Conservation (phyloP, 2,329 filamentous ascomycete species). For the Sarocladium strictum region DNA sequence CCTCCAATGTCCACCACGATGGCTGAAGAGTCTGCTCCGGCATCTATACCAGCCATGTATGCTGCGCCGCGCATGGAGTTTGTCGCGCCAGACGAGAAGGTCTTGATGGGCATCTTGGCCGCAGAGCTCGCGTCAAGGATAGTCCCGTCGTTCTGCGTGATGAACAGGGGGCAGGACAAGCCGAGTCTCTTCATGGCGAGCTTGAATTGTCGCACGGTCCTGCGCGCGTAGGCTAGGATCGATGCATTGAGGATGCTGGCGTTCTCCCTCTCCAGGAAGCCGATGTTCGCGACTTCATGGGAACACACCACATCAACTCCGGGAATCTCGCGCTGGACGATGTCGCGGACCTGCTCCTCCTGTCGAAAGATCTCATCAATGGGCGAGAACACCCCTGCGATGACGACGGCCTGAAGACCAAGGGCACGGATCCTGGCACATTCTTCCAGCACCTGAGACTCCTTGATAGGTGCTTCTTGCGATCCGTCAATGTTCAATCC, state of each 20-base stretch:
- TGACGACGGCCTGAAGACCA: slow-evolving; percentile 37
- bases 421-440: slow-evolving; percentile 17
- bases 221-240: slow-evolving; percentile 38
- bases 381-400: slow-evolving; percentile 53
- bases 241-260: slow-evolving; percentile 48
- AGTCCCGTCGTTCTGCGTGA: slow-evolving; percentile 47
- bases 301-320: slow-evolving; percentile 20
- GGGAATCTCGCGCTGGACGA: slow-evolving; percentile 28
- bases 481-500: slow-evolving; percentile 46
- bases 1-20: slow-evolving; percentile 55
- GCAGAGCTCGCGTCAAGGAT: slow-evolving; percentile 35
- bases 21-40: slow-evolving; percentile 12
- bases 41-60: slow-evolving; percentile 27
- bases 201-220: slow-evolving; percentile 39
- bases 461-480: background rate
- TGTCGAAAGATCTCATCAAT: slow-evolving; percentile 48
- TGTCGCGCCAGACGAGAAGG: slow-evolving; percentile 42
- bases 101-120: slow-evolving; percentile 38
- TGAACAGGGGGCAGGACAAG: slow-evolving; percentile 27
- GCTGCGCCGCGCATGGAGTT: slow-evolving; percentile 46
- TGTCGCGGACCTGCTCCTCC: slow-evolving; percentile 41
- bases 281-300: slow-evolving; percentile 28
- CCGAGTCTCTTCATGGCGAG: slow-evolving; percentile 34
- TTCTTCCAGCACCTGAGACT: background rate
- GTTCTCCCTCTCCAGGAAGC: slow-evolving; percentile 44